Base-by-base conservation (phyloP, 1,284 basidiomycete genomes). In the Phaffia rhodozyma region DNA sequence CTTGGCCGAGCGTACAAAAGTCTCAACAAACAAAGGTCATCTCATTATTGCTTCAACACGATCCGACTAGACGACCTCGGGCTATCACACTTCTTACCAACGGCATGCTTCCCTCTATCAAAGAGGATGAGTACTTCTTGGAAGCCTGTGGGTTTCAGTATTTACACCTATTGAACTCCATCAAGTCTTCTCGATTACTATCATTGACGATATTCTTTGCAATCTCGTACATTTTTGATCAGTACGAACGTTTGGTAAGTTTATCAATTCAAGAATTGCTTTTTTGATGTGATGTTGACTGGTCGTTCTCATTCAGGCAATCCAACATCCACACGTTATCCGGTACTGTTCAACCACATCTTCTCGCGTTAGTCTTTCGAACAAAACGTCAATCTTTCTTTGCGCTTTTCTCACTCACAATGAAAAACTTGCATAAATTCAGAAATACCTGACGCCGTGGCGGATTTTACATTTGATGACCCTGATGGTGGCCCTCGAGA, bases 101-200 rank as follows among this genome's bases (percentile, higher is more conserved):
- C 79, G 83, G 67, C 72, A 90, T 52, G 16, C 23, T 55, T 5
- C 55, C 61, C 21, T 58, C 58, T 16, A 49, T 64, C n/a, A 61
- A 64, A 50, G 87, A 91, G 72, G 88, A 92, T 66, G 89, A 91
- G 70, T 87, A 87, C 71, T 87, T 91, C 75, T 87, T 84, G 71
- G 84, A 85, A 68, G 88, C 89, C 27, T 32, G 34, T 67, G 51
- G 55, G 65, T 59, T 1, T 1, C 16, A 16, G 38, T 43, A 16
- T 43, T 43, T 11, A 43, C 7, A 43, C 13, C 38, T 16, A 11
- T 43, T 2, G 5, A 16, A 43, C 13, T 11, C 13, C 16, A 16
- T 43, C 13, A 16, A 43, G 23, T 30, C 5, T 25, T 34, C 20
- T 52, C 50, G 30, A 3, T 13, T 30, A 1, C 13, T 48, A 49